phyloP scores from a whole-genome alignment of 192 early-diverging fungal species.

The Chytriomyces sp. region DNA sequence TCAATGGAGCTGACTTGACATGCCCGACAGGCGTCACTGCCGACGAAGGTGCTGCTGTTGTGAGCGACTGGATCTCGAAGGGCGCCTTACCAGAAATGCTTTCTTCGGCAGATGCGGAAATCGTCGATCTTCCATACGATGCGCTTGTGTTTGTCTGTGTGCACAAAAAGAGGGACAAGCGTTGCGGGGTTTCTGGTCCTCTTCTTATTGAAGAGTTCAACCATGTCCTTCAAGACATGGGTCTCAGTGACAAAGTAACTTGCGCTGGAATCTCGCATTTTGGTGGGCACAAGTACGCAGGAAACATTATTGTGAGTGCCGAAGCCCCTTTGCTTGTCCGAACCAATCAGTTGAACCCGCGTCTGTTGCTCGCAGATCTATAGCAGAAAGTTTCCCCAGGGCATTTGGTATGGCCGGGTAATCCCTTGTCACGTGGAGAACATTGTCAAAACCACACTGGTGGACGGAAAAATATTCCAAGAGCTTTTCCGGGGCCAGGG shows the following conservation, averaged over 20 bases:
- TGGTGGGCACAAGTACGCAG: slow-evolving; percentile 71
- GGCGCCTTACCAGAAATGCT: not conserved
- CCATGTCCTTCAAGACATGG: slow-evolving; percentile 40
- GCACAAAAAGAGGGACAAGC: slow-evolving; percentile 67
- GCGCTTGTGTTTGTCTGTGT: slow-evolving; percentile 64
- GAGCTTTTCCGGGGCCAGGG: slow-evolving; percentile 51
- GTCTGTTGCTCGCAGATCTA: slow-evolving; percentile 39
- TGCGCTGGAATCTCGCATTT: slow-evolving; percentile 34
- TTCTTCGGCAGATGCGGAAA: not conserved
- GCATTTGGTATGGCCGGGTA: slow-evolving; percentile 61
- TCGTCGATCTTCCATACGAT: slow-evolving; percentile 33
- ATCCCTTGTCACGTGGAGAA: slow-evolving; percentile 51
- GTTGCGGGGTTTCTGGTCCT: slow-evolving; percentile 69
- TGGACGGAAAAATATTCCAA: slow-evolving; percentile 51
- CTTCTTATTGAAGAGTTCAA: slow-evolving; percentile 63
- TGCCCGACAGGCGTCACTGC: not conserved
- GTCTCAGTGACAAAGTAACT: slow-evolving; percentile 37
- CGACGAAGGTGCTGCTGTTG: not conserved
- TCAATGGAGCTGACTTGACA: not conserved
- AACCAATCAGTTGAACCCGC: not conserved
- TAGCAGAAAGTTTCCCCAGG: slow-evolving; percentile 37
- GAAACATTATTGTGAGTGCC: slow-evolving; percentile 61
- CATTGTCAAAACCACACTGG: slow-evolving; percentile 46
- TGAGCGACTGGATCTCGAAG: slow-evolving; percentile 9
- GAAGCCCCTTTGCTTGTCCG: slow-evolving; percentile 5